A percentile compares a stretch with the other conserved stretches of the same genome.
Conservation (phyloP, 768 basidiomycete genomes). For the Leccinum disarticulatum region DNA sequence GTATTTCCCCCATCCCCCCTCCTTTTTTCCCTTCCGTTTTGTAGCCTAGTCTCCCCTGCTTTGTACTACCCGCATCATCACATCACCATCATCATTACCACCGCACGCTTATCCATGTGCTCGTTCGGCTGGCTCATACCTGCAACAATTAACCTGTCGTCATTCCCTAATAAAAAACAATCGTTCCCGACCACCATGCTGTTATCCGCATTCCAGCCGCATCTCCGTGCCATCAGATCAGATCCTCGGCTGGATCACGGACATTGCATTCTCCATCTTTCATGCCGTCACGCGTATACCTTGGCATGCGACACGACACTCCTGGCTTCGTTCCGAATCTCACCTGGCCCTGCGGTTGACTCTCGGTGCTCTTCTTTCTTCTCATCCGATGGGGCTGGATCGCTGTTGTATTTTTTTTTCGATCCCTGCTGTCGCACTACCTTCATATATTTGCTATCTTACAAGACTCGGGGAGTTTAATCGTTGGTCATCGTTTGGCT, state of each 20-base stretch:
- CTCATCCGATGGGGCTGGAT: background rate
- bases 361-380: background rate
- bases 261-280: background rate
- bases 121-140: background rate
- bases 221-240: background rate
- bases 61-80: constrained; percentile 3
- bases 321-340: background rate
- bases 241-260: background rate
- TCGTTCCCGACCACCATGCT: background rate
- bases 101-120: background rate
- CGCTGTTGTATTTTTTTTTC: background rate
- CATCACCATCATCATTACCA: constrained; percentile 9
- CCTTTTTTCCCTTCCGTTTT: background rate
- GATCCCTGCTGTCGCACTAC: background rate
- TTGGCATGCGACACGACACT: background rate
- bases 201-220: background rate
- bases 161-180: background rate
- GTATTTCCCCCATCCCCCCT: background rate
- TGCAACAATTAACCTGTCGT: background rate
- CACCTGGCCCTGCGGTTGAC: background rate
- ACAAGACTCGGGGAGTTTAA: background rate
- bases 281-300: background rate
- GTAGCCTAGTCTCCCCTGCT: background rate
- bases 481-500: background rate
- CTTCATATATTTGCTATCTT: background rate